Conservation (phyloP, 1,284 basidiomycete species). For the Pholiota adiposa region DNA sequence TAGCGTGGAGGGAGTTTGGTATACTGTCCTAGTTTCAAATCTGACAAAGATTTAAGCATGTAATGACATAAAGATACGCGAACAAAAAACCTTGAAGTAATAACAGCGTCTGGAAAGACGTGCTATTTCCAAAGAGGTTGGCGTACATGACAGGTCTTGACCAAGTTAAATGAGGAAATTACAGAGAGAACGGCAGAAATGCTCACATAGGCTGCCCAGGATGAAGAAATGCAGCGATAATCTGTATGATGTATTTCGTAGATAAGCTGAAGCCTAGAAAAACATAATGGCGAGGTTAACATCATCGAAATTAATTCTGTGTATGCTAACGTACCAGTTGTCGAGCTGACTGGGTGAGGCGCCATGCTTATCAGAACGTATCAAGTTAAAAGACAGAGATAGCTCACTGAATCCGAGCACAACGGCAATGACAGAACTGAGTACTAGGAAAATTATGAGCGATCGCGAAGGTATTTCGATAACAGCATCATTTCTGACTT, state of each 20-base stretch:
- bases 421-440: slow-evolving; percentile 49
- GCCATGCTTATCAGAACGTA: slow-evolving; percentile 1
- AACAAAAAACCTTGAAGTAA: slow-evolving; percentile 46
- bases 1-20: slow-evolving; percentile 73
- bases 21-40: slow-evolving; percentile 79
- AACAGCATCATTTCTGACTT: not conserved
- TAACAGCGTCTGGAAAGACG: slow-evolving; percentile 23
- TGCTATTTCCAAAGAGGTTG: slow-evolving; percentile 49
- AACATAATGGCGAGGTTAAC: not conserved
- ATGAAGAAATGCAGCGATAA: slow-evolving; percentile 56
- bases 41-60: slow-evolving; percentile 20
- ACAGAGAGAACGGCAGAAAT: not conserved
- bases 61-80: not conserved
- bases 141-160: slow-evolving; percentile 54
- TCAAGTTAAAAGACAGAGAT: not conserved
- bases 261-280: slow-evolving; percentile 42
- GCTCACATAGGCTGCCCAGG: slow-evolving; percentile 55
- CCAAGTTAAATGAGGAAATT: not conserved
- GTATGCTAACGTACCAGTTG: slow-evolving; percentile 40
- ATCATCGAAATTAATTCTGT: not conserved
- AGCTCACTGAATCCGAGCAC: slow-evolving; percentile 52
- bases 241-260: slow-evolving; percentile 53
- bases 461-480: not conserved
- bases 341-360: slow-evolving; percentile 45
- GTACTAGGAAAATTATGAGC: slow-evolving; percentile 16